These are phyloP conservation scores for Pythium phragmiticola DNA, from an alignment of 352 stramenopile genomes.

Conservation along the genomic window DNA sequence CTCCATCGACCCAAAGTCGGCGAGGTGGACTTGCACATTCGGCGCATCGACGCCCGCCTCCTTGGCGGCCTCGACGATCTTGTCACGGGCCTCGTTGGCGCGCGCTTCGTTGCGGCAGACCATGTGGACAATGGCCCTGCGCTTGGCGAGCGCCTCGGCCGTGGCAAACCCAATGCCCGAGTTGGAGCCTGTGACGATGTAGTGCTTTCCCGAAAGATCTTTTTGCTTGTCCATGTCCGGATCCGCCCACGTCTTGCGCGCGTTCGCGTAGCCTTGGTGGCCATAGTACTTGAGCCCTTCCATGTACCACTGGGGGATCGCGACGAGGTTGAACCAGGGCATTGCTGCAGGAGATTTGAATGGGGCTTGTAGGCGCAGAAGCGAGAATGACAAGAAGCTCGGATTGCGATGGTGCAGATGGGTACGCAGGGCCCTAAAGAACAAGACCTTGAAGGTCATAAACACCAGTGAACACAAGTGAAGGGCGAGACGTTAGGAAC, in stretches of 20 bases:
- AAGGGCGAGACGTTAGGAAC: not conserved
- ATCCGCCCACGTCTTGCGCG: slow-evolving; percentile 34
- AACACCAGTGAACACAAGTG: slow-evolving; percentile 12
- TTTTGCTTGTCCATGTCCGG: slow-evolving; percentile 35
- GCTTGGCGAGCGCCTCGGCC: slow-evolving; percentile 38
- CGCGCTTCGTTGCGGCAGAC: slow-evolving; percentile 40
- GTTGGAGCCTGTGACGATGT: slow-evolving; percentile 52
- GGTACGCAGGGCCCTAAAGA: not conserved
- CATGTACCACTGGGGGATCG: slow-evolving; percentile 45
- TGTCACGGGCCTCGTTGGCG: slow-evolving; percentile 33
- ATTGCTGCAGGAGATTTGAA: slow-evolving; percentile 11
- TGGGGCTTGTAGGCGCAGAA: not conserved
- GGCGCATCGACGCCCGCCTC: slow-evolving; percentile 29
- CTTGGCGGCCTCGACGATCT: slow-evolving; percentile 39
- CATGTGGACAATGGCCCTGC: slow-evolving; percentile 44
- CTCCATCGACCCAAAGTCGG: slow-evolving; percentile 42
- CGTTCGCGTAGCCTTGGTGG: slow-evolving; percentile 32
- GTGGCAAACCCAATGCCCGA: slow-evolving; percentile 40
- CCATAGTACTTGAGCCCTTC: slow-evolving; percentile 36
- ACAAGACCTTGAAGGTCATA: no score
- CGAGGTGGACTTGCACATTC: slow-evolving; percentile 40
- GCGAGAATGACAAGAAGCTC: not conserved
- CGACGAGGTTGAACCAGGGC: slow-evolving; percentile 37
- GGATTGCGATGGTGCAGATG: not conserved
- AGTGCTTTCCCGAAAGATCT: slow-evolving; percentile 44